Evolutionary conservation across 352 stramenopile species (phyloP).

Genomic region (Phytophthora sp.): DNA sequence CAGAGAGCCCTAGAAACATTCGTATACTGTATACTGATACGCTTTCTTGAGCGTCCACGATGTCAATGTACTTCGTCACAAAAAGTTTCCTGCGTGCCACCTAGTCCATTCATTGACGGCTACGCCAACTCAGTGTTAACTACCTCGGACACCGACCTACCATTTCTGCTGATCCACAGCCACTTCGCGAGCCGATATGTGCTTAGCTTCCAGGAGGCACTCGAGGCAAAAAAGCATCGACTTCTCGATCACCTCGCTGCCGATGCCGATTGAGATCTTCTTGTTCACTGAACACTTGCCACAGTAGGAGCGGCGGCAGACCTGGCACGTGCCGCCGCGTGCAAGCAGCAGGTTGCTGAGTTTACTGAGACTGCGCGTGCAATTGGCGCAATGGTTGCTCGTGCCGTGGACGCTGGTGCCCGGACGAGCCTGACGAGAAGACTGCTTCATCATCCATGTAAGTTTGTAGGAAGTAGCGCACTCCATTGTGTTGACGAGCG

Average conservation of each 20-base stretch:
- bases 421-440: constrained; percentile 20
- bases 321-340: constrained; percentile 41
- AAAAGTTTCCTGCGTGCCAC: constrained; percentile 15
- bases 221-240: constrained; percentile 52
- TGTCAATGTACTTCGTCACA: constrained; percentile 26
- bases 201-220: constrained; percentile 48
- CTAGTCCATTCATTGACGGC: constrained; percentile 26
- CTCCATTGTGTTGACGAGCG: constrained; percentile 42
- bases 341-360: constrained; percentile 41
- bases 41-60: constrained; percentile 21
- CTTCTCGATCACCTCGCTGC: constrained; percentile 43
- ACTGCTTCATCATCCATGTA: constrained; percentile 48
- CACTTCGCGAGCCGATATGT: constrained; percentile 40
- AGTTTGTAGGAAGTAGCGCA: constrained; percentile 50
- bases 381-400: constrained; percentile 43
- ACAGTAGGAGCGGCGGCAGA: constrained; percentile 46
- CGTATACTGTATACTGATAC: constrained; percentile 31
- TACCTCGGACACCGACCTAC: constrained; percentile 22
- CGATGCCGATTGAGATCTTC: constrained; percentile 48
- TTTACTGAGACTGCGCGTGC: constrained; percentile 43
- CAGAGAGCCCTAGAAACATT: constrained; percentile 26
- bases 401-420: constrained; percentile 24
- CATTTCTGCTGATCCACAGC: constrained; percentile 41
- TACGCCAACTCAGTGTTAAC: constrained; percentile 31
- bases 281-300: constrained; percentile 53